These are phyloP conservation scores for Cymodocea nodosa DNA, from an alignment of 116 monocot species.

Conservation along the genomic window DNA sequence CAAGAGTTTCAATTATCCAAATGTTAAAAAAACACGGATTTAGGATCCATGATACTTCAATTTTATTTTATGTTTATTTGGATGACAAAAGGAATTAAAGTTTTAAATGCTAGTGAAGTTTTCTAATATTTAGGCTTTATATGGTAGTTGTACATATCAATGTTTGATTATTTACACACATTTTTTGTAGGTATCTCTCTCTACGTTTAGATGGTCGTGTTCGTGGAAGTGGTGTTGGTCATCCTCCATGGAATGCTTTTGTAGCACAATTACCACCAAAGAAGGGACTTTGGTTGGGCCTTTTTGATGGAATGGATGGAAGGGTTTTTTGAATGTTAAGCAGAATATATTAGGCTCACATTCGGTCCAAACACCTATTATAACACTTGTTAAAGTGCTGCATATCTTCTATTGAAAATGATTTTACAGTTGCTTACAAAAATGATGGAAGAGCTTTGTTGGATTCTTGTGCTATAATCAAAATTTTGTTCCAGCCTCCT, in stretches of 20 bases:
- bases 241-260: constrained; percentile 95
- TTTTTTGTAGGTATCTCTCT: constrained; percentile 59
- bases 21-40: too few relatives aligned
- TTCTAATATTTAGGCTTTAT: not conserved
- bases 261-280: constrained; percentile 81
- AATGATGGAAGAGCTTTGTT: not conserved
- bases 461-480: not conserved
- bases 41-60: too few relatives aligned
- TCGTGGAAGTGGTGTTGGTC: constrained; percentile 86
- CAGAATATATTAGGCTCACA: constrained; percentile 4
- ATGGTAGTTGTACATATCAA: not conserved
- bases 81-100: not conserved
- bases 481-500: not conserved
- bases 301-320: constrained; percentile 99
- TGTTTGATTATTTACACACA: not conserved
- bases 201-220: constrained; percentile 94
- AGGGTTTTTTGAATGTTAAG: constrained; percentile 41
- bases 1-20: too few relatives aligned
- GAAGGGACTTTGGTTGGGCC: constrained; percentile 80
- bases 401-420: not conserved
- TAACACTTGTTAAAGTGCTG: not conserved
- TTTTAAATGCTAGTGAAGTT: not conserved
- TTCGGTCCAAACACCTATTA: not conserved
- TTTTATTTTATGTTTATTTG: too few relatives aligned
- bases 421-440: not conserved